These are phyloP conservation scores for Vigna hirtella DNA, from an alignment of 306 rosid genomes.

Conservation along the genomic window DNA sequence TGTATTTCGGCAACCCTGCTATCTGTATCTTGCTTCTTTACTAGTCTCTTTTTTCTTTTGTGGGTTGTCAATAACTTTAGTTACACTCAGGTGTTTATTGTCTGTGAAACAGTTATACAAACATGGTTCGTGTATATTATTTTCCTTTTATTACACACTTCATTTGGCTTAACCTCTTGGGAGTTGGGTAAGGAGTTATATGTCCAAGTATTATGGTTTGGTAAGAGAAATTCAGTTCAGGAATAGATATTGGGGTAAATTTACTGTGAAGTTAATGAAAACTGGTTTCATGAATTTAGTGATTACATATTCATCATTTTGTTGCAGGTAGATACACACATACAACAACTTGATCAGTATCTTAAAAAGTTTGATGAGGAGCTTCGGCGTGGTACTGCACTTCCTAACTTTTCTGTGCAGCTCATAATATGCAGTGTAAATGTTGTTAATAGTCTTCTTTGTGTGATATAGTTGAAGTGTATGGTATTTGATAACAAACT, in stretches of 20 bases:
- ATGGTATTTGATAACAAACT: neutral
- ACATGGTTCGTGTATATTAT: conserved; percentile 21
- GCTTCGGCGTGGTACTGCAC: conserved; percentile 74
- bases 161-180: conserved; percentile 5
- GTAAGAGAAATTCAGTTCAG: neutral
- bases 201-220: conserved; percentile 9
- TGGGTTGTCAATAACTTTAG: conserved; percentile 4
- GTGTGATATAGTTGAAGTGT: neutral
- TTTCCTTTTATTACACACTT: conserved; percentile 3
- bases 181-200: neutral
- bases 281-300: conserved; percentile 34
- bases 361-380: conserved; percentile 88
- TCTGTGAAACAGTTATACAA: conserved; percentile 18
- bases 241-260: neutral
- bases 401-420: conserved; percentile 31
- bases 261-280: conserved; percentile 12
- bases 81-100: neutral
- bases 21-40: conserved; percentile 14
- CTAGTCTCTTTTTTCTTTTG: neutral
- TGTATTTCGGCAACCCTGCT: conserved; percentile 1
- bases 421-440: conserved; percentile 24
- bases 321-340: conserved; percentile 88
- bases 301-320: conserved; percentile 39
- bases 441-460: conserved; percentile 1
- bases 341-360: conserved; percentile 95